Evolutionary conservation across 768 basidiomycete genomes (phyloP).

Genomic region (Cubamyces sp.): DNA sequence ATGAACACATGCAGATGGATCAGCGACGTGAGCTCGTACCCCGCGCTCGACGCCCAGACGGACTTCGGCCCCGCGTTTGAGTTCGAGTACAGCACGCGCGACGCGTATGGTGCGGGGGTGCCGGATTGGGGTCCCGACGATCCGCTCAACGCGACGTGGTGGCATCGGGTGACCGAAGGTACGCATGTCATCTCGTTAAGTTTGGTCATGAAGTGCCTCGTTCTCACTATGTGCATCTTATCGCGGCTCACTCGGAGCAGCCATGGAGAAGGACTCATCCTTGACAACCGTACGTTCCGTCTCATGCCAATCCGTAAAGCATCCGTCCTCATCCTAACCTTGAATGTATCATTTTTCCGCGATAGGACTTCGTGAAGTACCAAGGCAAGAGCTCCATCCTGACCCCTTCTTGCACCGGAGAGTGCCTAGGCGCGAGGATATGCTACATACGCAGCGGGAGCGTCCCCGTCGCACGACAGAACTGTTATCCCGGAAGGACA

Average conservation of each 20-base stretch:
- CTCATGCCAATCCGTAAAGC: too few relatives aligned
- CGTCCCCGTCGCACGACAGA: conserved; percentile 57
- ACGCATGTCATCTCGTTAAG: conserved; percentile 23
- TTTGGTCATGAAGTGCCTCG: too few relatives aligned
- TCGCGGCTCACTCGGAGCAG: conserved; percentile 34
- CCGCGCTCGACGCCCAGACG: conserved; percentile 58
- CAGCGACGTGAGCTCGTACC: conserved; percentile 61
- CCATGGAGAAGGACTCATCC: conserved; percentile 58
- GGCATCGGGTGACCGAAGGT: conserved; percentile 81
- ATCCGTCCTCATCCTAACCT: too few relatives aligned
- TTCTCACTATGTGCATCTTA: too few relatives aligned
- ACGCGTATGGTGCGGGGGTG: conserved; percentile 62
- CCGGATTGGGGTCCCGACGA: conserved; percentile 62
- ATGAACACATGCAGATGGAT: conserved; percentile 53
- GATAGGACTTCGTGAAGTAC: conserved; percentile 64
- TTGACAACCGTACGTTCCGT: conserved; percentile 52
- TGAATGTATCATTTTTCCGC: too few relatives aligned
- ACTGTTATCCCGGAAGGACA: conserved; percentile 42
- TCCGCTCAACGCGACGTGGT: conserved; percentile 82
- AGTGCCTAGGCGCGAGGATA: conserved; percentile 66
- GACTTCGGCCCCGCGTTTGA: conserved; percentile 61
- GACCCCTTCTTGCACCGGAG: conserved; percentile 57
- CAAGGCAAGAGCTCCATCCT: conserved; percentile 72
- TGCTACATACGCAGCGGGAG: conserved; percentile 82
- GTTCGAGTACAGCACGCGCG: conserved; percentile 71